phyloP scores from a whole-genome alignment of 768 basidiomycete species.

The Roridomyces roridus region DNA sequence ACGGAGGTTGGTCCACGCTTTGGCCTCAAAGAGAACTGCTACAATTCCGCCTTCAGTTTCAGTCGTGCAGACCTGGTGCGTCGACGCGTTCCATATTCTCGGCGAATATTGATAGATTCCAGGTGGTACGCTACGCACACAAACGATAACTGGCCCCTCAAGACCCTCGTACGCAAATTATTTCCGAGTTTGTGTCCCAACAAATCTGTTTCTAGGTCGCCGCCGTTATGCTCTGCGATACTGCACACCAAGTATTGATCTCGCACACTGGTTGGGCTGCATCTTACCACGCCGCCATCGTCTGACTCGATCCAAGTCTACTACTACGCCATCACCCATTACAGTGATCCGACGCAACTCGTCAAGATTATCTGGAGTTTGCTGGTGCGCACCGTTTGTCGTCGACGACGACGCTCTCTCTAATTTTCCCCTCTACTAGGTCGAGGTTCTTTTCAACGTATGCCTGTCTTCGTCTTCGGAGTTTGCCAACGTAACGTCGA shows the following conservation, averaged over 20 bases:
- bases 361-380: slow-evolving; percentile 46
- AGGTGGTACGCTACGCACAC: slow-evolving; percentile 54
- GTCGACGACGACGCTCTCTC: not conserved
- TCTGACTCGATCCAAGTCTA: slow-evolving; percentile 43
- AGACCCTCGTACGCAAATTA: slow-evolving; percentile 45
- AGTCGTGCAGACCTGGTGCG: slow-evolving; percentile 57
- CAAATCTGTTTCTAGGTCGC: slow-evolving; percentile 44
- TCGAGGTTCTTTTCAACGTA: slow-evolving; percentile 58
- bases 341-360: slow-evolving; percentile 35
- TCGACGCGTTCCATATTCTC: not conserved
- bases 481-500: not conserved
- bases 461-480: slow-evolving; percentile 5
- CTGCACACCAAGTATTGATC: slow-evolving; percentile 58
- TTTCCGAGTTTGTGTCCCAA: not conserved
- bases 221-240: slow-evolving; percentile 55
- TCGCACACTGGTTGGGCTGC: slow-evolving; percentile 48
- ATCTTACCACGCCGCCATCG: not conserved
- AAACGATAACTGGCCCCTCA: slow-evolving; percentile 54
- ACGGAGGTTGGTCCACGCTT: slow-evolving; percentile 47
- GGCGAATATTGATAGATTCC: not conserved
- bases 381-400: slow-evolving; percentile 32
- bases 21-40: not conserved
- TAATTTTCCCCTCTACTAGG: slow-evolving; percentile 30
- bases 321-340: slow-evolving; percentile 53
- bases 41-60: slow-evolving; percentile 45